Conservation (phyloP, 441 rosid genomes). For the Pelargonium fulgidum region DNA sequence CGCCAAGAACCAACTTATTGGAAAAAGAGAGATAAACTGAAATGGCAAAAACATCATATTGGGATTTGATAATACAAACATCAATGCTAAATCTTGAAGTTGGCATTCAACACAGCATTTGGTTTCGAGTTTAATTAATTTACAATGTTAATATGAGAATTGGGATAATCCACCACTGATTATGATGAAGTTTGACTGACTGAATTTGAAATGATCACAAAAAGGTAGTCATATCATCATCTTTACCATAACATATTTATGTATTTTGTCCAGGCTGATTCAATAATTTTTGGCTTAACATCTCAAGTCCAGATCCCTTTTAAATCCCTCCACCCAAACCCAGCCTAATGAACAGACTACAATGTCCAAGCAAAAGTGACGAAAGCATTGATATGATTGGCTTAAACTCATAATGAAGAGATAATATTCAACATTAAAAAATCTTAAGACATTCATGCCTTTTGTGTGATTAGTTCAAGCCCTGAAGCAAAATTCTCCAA, state of each 20-base stretch:
- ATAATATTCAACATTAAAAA: slow-evolving; percentile 1
- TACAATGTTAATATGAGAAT: not conserved
- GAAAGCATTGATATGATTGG: not conserved
- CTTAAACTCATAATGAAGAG: not conserved
- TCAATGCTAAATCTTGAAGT: not conserved
- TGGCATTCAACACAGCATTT: not conserved
- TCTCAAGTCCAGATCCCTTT: not conserved
- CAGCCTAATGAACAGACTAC: not conserved
- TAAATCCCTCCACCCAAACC: not conserved
- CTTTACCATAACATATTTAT: no score
- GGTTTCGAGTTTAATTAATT: not conserved
- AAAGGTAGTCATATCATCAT: no score
- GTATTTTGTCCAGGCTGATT: not conserved
- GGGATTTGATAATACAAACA: no score
- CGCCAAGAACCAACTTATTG: no score
- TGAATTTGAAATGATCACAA: not conserved
- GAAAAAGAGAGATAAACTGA: no score
- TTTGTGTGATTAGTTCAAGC: slow-evolving; percentile 79
- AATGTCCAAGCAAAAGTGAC: not conserved
- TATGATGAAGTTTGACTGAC: not conserved
- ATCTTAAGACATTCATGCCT: slow-evolving; percentile 36
- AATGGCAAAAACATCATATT: no score
- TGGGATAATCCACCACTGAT: not conserved
- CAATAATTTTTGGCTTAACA: slow-evolving; percentile 5
- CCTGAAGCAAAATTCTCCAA: slow-evolving; percentile 90